Evolutionary conservation across 1,284 basidiomycete species (phyloP), one percentile per base, ranked within the genome.

Genomic region (Cutaneotrichosporon cavernicola): DNA sequence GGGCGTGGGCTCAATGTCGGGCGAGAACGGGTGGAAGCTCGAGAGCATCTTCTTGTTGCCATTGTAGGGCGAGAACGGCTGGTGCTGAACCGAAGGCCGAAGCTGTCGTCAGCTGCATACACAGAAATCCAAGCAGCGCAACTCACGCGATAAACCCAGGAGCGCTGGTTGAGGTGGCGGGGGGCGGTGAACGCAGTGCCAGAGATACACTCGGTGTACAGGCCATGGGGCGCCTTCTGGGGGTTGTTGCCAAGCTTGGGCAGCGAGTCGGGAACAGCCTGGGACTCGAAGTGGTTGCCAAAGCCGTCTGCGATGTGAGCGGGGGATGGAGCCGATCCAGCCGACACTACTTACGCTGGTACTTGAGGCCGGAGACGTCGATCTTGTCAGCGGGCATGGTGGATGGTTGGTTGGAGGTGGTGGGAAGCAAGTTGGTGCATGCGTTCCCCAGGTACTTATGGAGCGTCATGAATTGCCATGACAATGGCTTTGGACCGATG

Each of bases 11-110:
- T 40, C 57, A 26, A 21, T 61, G 21, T 53, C 36, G 47, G 47
- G 61, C 53, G 52, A 59, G 46, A 67, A 18, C 58, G 18, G 26
- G 21, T 16, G 58, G 43, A 55, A 53, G 67, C 61, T 43, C 16
- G 61, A 63, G 10, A 59, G 30, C 16, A 66, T 21, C 52, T 58
- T 31, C 32, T 55, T 58, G 61, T 63, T 60, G 51, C 57, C 57
- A 26, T 38, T 21, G 61, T 61, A 60, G 36, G 62, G 40, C 36
- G 60, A 60, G 64, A 65, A 40, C 57, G 62, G 32, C 63, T 57
- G 34, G 74, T 89, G 88, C 0, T 86, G 85, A n/a, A 89, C 88
- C 5, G 88, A 87, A 4, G 87, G 87, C 16, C 85, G 84, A 67
- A 67, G 51, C 51, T 53, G 51, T 5, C n/a, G 51, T 53, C 18